phyloP scores from a whole-genome alignment of 2,329 filamentous ascomycete genomes.

The Coniochaeta hoffmannii region DNA sequence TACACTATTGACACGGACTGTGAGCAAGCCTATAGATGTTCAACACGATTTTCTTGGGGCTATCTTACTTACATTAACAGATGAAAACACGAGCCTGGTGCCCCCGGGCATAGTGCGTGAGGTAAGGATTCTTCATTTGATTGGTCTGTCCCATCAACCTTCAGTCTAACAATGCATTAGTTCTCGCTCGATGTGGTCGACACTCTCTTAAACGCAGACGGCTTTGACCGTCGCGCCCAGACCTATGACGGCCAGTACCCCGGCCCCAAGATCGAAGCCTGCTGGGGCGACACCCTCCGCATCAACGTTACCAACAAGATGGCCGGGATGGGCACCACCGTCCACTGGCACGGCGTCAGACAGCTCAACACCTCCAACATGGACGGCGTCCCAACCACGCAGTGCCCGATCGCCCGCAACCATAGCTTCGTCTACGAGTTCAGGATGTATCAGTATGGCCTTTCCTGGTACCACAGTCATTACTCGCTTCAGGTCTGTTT shows the following conservation, averaged over 20 bases:
- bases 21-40: neutral
- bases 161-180: neutral
- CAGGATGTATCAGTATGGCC: slow-evolving; percentile 26
- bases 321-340: slow-evolving; percentile 19
- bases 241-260: slow-evolving; percentile 17
- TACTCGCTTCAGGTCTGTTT: slow-evolving; percentile 27
- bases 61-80: neutral
- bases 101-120: slow-evolving; percentile 3
- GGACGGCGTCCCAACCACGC: slow-evolving; percentile 27
- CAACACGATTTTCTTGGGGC: too few species aligned
- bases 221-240: neutral
- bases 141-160: neutral
- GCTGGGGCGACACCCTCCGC: slow-evolving; percentile 20
- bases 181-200: slow-evolving; percentile 6
- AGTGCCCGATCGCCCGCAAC: slow-evolving; percentile 48
- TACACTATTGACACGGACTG: slow-evolving; percentile 6
- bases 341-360: slow-evolving; percentile 29
- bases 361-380: slow-evolving; percentile 21
- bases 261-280: slow-evolving; percentile 18
- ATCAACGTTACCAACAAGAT: slow-evolving; percentile 19
- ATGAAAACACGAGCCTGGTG: slow-evolving; percentile 3
- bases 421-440: slow-evolving; percentile 27
- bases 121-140: neutral
- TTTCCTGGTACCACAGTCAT: slow-evolving; percentile 30
- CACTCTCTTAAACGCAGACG: neutral